phyloP scores from a whole-genome alignment of 2,329 filamentous ascomycete genomes.

The Lachnellula suecica region DNA sequence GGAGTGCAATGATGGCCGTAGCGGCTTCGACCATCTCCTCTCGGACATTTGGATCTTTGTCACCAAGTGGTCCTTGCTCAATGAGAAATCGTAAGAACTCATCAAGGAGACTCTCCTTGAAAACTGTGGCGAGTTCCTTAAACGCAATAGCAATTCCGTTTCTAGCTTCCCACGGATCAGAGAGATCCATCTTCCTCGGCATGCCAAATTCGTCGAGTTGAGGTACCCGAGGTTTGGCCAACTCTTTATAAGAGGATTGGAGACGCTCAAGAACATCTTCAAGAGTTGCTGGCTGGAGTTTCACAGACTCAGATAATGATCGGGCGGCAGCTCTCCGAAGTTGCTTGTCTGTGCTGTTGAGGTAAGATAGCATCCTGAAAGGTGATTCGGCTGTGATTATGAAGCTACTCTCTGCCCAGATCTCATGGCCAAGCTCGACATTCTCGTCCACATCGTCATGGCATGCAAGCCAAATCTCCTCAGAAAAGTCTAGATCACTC shows the following conservation, averaged over 20 bases:
- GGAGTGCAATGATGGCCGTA: constrained; percentile 74
- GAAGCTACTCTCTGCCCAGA: constrained; percentile 94
- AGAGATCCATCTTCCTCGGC: constrained; percentile 82
- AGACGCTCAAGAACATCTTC: constrained; percentile 63
- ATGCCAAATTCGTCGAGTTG: constrained; percentile 93
- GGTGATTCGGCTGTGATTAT: constrained; percentile 65
- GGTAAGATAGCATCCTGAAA: constrained; percentile 69
- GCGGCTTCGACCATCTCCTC: constrained; percentile 91
- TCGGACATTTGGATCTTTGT: constrained; percentile 74
- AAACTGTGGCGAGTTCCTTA: constrained; percentile 71
- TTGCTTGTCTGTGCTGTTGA: constrained; percentile 77
- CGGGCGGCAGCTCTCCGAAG: constrained; percentile 81
- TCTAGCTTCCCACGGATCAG: constrained; percentile 87
- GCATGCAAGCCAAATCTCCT: constrained; percentile 90
- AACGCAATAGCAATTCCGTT: constrained; percentile 89
- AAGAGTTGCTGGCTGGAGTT: constrained; percentile 58
- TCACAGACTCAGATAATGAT: constrained; percentile 73
- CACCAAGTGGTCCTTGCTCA: constrained; percentile 81
- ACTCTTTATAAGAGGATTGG: constrained; percentile 69
- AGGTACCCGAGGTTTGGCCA: constrained; percentile 79
- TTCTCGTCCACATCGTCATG: constrained; percentile 93
- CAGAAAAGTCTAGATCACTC: constrained; percentile 80
- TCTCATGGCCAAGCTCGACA: constrained; percentile 75
- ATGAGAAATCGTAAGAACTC: constrained; percentile 84
- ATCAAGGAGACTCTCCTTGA: constrained; percentile 69